These are phyloP conservation scores for Tricholoma furcatifolium DNA, from an alignment of 768 basidiomycete genomes.

Conservation along the genomic window DNA sequence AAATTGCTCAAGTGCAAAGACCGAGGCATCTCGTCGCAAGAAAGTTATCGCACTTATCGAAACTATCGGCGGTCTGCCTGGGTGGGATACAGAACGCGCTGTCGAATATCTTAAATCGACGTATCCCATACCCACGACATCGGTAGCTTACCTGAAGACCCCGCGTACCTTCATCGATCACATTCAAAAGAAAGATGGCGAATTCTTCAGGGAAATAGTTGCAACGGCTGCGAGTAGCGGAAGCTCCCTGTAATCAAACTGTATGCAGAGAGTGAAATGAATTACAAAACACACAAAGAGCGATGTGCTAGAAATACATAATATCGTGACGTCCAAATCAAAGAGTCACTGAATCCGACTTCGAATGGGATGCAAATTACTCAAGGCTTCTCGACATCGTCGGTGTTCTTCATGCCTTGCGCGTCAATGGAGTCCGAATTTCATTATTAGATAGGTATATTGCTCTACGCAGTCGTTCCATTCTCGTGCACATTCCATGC, in stretches of 20 bases:
- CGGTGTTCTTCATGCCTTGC: too few relatives aligned
- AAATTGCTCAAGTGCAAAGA: neutral
- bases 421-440: too few relatives aligned
- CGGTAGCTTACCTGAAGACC: neutral
- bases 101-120: neutral
- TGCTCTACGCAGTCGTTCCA: neutral
- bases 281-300: too few relatives aligned
- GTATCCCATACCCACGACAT: neutral
- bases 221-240: neutral
- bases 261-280: too few relatives aligned
- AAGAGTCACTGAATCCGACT: too few relatives aligned
- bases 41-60: neutral
- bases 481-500: conserved; percentile 67
- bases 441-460: neutral
- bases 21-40: neutral
- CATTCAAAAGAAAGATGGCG: neutral
- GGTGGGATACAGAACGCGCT: neutral
- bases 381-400: too few relatives aligned
- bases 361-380: too few relatives aligned
- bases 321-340: too few relatives aligned
- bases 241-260: too few relatives aligned
- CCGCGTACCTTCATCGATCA: conserved; percentile 2
- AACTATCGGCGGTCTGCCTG: neutral
- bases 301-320: too few relatives aligned
- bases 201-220: neutral